Conservation (phyloP, 164 flowering plant genomes). For the Chimonanthus salicifolius region DNA sequence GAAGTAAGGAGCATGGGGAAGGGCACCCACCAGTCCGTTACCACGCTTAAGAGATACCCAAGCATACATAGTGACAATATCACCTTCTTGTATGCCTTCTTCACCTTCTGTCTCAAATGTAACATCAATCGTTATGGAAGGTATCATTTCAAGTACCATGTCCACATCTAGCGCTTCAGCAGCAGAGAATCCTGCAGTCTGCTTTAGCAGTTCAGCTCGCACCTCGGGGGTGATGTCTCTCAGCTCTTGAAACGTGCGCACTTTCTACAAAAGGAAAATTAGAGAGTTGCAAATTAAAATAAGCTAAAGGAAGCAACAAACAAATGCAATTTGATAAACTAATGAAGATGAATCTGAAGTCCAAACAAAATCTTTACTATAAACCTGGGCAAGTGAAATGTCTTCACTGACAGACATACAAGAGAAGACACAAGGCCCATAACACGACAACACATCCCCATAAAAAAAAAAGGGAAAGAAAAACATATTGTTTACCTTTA, state of each 20-base stretch:
- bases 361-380: no score
- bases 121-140: slow-evolving; percentile 55
- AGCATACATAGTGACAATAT: slow-evolving; percentile 78
- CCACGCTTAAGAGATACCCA: slow-evolving; percentile 74
- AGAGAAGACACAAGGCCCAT: no score
- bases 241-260: slow-evolving; percentile 74
- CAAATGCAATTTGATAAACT: neutral
- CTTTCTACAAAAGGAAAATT: slow-evolving; percentile 43
- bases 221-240: slow-evolving; percentile 56
- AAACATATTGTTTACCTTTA: no score
- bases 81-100: slow-evolving; percentile 96
- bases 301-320: no score
- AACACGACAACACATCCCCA: no score
- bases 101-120: slow-evolving; percentile 94
- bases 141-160: slow-evolving; percentile 79
- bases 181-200: slow-evolving; percentile 65
- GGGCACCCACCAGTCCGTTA: slow-evolving; percentile 72
- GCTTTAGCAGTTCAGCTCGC: slow-evolving; percentile 67
- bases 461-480: no score
- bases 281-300: neutral
- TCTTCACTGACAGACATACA: no score
- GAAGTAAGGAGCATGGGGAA: slow-evolving; percentile 81
- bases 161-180: slow-evolving; percentile 69
- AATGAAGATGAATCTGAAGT: neutral
- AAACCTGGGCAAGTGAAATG: no score